Base-by-base conservation (phyloP, 306 rosid genomes). In the Cucumis melo region DNA sequence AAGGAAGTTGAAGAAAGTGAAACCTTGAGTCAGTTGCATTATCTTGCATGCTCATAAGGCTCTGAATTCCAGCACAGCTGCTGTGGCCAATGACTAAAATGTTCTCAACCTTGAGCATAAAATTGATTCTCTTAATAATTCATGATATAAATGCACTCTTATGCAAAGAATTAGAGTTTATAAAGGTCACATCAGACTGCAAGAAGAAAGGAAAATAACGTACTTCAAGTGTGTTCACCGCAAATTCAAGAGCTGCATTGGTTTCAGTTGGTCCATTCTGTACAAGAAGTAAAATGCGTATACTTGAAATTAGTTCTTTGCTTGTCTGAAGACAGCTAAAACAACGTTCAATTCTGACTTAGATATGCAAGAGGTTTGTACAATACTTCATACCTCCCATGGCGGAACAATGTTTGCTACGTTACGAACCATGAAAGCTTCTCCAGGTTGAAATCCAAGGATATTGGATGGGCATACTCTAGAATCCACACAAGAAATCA, bases 401-500 rank as follows among this genome's bases (percentile, higher is more conserved):
- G 80, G 73, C 32, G 98, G 97, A 53, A 94, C 93, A 81, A 94
- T 91, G 81, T 94, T 94, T 13, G 96, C 98, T 42, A 94, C 85
- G 70, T 94, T 94, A 24, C 98, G 88, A 65, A 89, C 86, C 86
- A 84, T 89, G 73, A 94, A 94, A n/a, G 84, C 98, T 44, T 94
- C 97, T 10, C 98, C 97, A 3, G 98, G 98, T 87, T 89, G 89
- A 81, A 94, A 87, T 80, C 97, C 95, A 42, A 91, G 89, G 62
- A 92, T 79, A 84, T 89, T 92, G 56, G 99, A 92, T 71, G 96
- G 99, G 78, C 99, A 94, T 32, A 94, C 97, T 78, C 97, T 89
- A 54, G 97, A 94, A 82, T 92, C 97, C 86, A 91, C 97, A 86
- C 99, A 94, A 83, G 88, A 91, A 82, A 94, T 92, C 78, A 90